phyloP scores from a whole-genome alignment of 768 basidiomycete genomes.

The Panaeolus papilionaceus region DNA sequence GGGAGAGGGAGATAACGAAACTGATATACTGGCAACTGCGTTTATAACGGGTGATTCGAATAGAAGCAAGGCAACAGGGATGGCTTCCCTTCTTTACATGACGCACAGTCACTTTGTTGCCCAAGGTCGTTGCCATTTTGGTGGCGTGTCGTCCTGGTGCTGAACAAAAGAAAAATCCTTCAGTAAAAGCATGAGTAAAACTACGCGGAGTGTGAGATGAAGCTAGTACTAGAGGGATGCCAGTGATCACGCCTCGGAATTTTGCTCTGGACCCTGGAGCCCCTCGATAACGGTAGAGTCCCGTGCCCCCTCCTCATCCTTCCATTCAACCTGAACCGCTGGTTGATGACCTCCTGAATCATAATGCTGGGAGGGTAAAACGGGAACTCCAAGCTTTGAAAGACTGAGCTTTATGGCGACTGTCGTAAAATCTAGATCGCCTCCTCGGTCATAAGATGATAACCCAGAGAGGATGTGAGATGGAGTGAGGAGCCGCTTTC shows the following conservation, averaged over 20 bases:
- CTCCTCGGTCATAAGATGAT: constrained; percentile 34
- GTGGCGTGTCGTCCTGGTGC: not conserved
- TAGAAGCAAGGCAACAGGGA: constrained; percentile 3
- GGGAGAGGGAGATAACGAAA: not conserved
- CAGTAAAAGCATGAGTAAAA: constrained; percentile 9
- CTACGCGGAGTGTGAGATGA: not conserved
- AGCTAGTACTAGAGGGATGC: constrained; percentile 33
- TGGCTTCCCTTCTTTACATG: not conserved
- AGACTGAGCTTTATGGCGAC: constrained; percentile 36
- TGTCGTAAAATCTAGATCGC: constrained; percentile 23
- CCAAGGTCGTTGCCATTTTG: not conserved
- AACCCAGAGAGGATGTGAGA: constrained; percentile 49
- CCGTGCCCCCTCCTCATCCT: constrained; percentile 13
- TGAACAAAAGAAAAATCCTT: constrained; percentile 5
- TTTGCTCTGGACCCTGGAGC: constrained; percentile 4
- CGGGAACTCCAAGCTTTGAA: constrained; percentile 35
- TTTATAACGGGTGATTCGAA: constrained; percentile 1
- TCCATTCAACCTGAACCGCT: constrained; percentile 27
- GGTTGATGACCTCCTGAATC: constrained; percentile 20
- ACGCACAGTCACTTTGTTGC: not conserved
- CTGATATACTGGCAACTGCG: not conserved
- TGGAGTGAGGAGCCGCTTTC: constrained; percentile 42
- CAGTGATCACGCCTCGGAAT: constrained; percentile 32
- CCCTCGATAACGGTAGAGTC: not conserved
- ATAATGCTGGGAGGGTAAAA: constrained; percentile 4